Conservation (phyloP, 1,284 basidiomycete genomes). For the Inonotus hispidus region DNA sequence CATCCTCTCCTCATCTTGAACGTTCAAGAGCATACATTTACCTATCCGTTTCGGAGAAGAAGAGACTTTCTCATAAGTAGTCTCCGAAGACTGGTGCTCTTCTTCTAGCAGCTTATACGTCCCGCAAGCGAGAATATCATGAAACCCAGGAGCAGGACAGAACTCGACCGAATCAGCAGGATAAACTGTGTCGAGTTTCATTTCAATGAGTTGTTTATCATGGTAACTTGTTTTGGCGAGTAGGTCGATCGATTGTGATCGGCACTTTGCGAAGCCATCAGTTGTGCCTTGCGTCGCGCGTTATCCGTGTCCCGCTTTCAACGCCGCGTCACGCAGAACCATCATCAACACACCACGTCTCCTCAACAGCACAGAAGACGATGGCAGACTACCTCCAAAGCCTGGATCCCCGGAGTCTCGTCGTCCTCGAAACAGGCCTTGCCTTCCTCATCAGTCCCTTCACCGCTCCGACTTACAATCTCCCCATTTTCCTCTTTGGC, state of each 20-base stretch:
- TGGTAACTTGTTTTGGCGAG: not conserved
- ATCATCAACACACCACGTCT: not conserved
- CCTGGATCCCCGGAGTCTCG: slow-evolving; percentile 64
- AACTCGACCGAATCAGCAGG: slow-evolving; percentile 92
- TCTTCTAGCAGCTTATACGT: slow-evolving; percentile 69
- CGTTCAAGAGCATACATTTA: slow-evolving; percentile 65
- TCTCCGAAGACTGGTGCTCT: slow-evolving; percentile 18
- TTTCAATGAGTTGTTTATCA: not conserved
- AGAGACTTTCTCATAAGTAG: not conserved
- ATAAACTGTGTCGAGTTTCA: slow-evolving; percentile 63
- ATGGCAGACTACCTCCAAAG: slow-evolving; percentile 67
- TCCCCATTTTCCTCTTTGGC: slow-evolving; percentile 72
- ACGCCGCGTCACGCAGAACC: no score
- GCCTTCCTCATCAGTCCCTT: slow-evolving; percentile 60
- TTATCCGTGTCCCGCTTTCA: not conserved
- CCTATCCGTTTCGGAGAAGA: slow-evolving; percentile 43
- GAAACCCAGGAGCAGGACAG: slow-evolving; percentile 60
- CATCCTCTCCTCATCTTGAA: slow-evolving; percentile 21
- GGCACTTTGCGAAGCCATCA: not conserved
- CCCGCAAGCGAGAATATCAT: slow-evolving; percentile 77
- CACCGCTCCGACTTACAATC: slow-evolving; percentile 59
- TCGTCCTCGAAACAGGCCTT: slow-evolving; percentile 55
- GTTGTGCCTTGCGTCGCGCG: not conserved
- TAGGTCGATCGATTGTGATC: not conserved
- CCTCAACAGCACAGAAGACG: not conserved